phyloP scores from a whole-genome alignment of 2,329 filamentous ascomycete species.

The Pseudogymnoascus sp. region DNA sequence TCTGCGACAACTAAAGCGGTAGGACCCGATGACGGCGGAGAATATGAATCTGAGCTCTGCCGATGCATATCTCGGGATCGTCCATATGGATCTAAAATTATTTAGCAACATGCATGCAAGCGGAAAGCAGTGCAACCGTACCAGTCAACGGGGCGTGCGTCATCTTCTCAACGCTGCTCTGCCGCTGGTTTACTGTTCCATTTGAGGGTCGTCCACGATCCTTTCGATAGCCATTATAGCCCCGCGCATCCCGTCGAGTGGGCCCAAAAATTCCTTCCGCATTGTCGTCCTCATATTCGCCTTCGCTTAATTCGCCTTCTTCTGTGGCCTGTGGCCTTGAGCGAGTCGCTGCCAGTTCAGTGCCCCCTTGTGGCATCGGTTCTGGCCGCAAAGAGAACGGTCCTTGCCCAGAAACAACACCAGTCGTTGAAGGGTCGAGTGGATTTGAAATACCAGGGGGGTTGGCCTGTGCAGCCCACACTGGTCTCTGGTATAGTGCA shows the following conservation, averaged over 20 bases:
- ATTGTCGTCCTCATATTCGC: slow-evolving; percentile 44
- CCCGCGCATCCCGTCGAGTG: not conserved
- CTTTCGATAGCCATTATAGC: not conserved
- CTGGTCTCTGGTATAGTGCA: not conserved
- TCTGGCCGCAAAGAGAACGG: not conserved
- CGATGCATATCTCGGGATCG: not conserved
- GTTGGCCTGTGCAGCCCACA: not conserved
- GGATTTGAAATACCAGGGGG: not conserved
- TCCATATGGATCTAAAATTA: not conserved
- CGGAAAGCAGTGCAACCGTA: not conserved
- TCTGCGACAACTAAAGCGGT: not conserved
- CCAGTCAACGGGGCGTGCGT: not conserved
- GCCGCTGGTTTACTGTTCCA: not conserved
- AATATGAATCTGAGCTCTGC: slow-evolving; percentile 3
- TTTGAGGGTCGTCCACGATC: not conserved
- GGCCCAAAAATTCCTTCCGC: not conserved
- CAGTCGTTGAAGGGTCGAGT: not conserved
- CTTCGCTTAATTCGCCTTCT: slow-evolving; percentile 71
- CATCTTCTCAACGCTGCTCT: not conserved
- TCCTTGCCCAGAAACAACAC: not conserved
- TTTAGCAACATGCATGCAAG: slow-evolving; percentile 1
- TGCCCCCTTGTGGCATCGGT: not conserved
- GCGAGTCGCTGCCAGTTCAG: not conserved
- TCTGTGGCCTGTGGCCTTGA: slow-evolving; percentile 35
- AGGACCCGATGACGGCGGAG: not conserved